These are phyloP conservation scores for Termitomyces sp. DNA, from an alignment of 768 basidiomycete genomes.

Conservation along the genomic window DNA sequence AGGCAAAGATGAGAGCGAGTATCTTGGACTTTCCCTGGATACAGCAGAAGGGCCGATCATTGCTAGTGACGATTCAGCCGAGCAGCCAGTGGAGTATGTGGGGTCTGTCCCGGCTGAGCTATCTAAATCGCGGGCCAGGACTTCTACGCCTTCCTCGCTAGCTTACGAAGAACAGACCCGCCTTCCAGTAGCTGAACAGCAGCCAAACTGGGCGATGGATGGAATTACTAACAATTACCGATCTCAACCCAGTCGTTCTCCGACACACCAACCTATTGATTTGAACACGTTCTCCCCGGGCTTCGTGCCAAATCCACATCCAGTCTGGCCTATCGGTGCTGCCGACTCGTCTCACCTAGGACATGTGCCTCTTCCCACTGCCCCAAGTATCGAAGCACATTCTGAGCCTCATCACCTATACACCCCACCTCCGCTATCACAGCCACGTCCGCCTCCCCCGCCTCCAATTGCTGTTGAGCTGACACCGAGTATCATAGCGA, in stretches of 20 bases:
- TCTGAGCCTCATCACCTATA: constrained; percentile 12
- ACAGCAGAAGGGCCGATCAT: not conserved
- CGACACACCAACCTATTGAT: not conserved
- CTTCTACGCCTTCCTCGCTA: constrained; percentile 20
- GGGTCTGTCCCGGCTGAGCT: not conserved
- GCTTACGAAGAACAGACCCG: not conserved
- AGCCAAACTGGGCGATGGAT: not conserved
- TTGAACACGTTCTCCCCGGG: not conserved
- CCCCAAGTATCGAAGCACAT: not conserved
- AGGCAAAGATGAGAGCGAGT: constrained; percentile 10
- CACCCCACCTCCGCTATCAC: constrained; percentile 18
- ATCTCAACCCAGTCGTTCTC: not conserved
- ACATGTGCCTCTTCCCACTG: not conserved
- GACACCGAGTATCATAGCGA: constrained; percentile 63
- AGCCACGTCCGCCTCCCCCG: constrained; percentile 23
- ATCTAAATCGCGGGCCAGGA: not conserved
- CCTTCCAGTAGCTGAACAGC: constrained; percentile 14
- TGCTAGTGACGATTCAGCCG: no score
- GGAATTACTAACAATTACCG: not conserved
- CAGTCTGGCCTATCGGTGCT: not conserved
- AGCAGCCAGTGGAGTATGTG: not conserved
- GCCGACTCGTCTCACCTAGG: not conserved
- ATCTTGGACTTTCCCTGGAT: not conserved
- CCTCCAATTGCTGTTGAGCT: constrained; percentile 42
- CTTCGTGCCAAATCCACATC: not conserved